These are phyloP conservation scores for Penicillium vulpinum DNA, from an alignment of 2,329 filamentous ascomycete species.

Conservation along the genomic window DNA sequence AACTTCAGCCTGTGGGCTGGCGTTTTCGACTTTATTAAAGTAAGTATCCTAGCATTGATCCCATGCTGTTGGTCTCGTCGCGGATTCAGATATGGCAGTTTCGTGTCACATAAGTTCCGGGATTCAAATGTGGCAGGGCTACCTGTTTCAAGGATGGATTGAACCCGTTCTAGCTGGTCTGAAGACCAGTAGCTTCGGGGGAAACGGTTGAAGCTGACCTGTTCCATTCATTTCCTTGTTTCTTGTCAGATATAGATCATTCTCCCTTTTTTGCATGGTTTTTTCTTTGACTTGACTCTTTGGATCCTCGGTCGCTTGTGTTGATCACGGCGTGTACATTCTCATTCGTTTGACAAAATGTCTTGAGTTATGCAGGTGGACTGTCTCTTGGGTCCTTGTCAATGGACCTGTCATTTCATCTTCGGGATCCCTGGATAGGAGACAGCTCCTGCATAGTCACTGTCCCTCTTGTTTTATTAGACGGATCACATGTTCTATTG, in stretches of 20 bases:
- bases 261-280: neutral
- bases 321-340: slow-evolving; percentile 15
- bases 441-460: slow-evolving; percentile 6
- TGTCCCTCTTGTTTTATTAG: slow-evolving; percentile 3
- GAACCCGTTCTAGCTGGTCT: slow-evolving; percentile 30
- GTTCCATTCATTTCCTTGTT: neutral
- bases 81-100: slow-evolving; percentile 26
- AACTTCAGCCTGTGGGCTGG: slow-evolving; percentile 93
- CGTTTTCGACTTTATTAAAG: slow-evolving; percentile 79
- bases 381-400: neutral
- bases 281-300: neutral
- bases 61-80: slow-evolving; percentile 33
- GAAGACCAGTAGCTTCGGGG: slow-evolving; percentile 13
- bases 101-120: slow-evolving; percentile 20
- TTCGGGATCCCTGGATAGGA: neutral
- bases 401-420: neutral
- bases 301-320: neutral
- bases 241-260: neutral
- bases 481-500: neutral
- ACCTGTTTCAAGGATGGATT: slow-evolving; percentile 40
- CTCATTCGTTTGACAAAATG: slow-evolving; percentile 4
- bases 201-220: slow-evolving; percentile 2
- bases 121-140: slow-evolving; percentile 27
- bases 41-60: slow-evolving; percentile 54
- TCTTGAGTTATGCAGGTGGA: slow-evolving; percentile 2